Base-by-base conservation (phyloP, 192 early-diverging fungal species). In the Backusella mclennaniae region DNA sequence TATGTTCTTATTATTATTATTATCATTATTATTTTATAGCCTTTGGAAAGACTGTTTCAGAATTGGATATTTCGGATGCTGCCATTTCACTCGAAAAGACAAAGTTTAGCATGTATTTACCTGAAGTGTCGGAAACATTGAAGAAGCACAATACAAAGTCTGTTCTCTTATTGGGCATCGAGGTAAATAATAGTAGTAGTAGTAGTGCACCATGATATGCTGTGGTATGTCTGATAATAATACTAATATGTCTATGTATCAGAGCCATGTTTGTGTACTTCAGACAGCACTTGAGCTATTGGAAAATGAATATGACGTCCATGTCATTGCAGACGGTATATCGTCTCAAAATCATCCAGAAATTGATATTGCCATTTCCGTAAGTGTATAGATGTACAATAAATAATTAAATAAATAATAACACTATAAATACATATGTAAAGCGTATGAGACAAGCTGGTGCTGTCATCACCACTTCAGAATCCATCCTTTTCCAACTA, bases 241-340 rank as follows among this genome's bases (percentile, higher is more conserved):
- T 21, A n/a, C 7, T 6, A 35, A 29, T 63, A 1, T 29, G 15
- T 67, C 39, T 76, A 41, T 49, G 29, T 9, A 63, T 29, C 71
- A 94, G 89, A 88, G 95, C 15, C 98, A 99, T 79, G 97, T 99
- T 6, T 99, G 98, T 79, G 92, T 99, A 6, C 75, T 95, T 44
- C 98, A 99, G 84, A 98, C 98, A 14, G 93, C 95, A 26, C 85
- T 99, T 80, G 98, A 98, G 66, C 77, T 99, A 31, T 75, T 96
- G 49, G 91, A 94, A 35, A 80, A 87, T 31, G 83, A 92, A 69
- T 90, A 89, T 74, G 89, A 94, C 73, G 96, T 97, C 56, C 92
- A 95, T 76, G 93, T 99, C n/a, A 80, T 98, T 71, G 90, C 93
- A 1, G 97, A 98, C 81, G 98, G 95, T 36, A 93, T 99, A 17